phyloP scores from a whole-genome alignment of 495 filamentous ascomycete genomes.

The Penicillium atrosanguineum region DNA sequence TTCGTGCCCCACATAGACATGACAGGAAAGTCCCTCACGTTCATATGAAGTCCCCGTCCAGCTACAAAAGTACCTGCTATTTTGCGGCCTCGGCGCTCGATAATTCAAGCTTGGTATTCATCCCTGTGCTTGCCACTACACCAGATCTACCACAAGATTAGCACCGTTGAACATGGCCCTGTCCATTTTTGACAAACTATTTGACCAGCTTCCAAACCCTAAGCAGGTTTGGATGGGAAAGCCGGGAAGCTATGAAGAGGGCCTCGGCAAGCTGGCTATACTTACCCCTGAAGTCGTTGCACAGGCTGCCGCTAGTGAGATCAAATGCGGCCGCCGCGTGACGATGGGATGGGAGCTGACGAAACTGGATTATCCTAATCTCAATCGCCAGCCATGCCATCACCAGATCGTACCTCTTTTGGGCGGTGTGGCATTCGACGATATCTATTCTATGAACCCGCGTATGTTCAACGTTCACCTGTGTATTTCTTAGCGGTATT shows the following conservation, averaged over 20 bases:
- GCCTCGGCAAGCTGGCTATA: conserved; percentile 41
- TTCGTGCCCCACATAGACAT: background rate
- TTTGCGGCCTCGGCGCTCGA: background rate
- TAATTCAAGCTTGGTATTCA: background rate
- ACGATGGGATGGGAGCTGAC: conserved; percentile 46
- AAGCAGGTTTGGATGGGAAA: conserved; percentile 42
- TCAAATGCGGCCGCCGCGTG: conserved; percentile 37
- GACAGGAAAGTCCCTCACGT: background rate
- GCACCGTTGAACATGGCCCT: conserved; percentile 11
- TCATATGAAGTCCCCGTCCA: background rate
- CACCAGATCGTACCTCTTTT: conserved; percentile 42
- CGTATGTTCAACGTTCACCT: conserved; percentile 26
- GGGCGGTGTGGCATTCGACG: conserved; percentile 52
- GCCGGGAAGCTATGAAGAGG: conserved; percentile 42
- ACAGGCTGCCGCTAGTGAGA: conserved; percentile 33
- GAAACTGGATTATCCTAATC: conserved; percentile 44
- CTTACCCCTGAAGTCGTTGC: conserved; percentile 43
- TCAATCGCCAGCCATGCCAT: conserved; percentile 39
- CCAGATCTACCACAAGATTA: background rate
- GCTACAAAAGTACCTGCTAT: conserved; percentile 3
- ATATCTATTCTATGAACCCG: conserved; percentile 66
- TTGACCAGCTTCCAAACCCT: conserved; percentile 42
- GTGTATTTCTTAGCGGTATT: background rate
- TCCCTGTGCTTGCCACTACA: background rate
- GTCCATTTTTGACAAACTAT: conserved; percentile 31